These are phyloP conservation scores for Cordyceps cicadae DNA, from an alignment of 2,329 filamentous ascomycete genomes.

Conservation along the genomic window DNA sequence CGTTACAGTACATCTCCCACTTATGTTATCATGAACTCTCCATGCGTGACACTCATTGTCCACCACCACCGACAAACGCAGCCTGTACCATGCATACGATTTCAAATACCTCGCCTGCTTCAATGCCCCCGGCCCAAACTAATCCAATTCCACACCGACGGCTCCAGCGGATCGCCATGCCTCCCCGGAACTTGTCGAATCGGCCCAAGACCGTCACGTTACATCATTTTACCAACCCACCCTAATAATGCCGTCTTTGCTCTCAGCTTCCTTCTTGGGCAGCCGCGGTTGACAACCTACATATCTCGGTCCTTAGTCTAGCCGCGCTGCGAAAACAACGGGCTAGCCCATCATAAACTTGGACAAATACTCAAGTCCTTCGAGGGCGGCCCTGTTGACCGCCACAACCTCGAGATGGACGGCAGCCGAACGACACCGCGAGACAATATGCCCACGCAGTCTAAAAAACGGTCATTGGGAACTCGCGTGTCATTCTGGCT, in stretches of 20 bases:
- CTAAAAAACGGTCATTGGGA: background rate
- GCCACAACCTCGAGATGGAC: background rate
- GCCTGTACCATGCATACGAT: background rate
- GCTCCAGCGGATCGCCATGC: background rate
- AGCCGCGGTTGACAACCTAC: background rate
- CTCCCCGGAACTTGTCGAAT: background rate
- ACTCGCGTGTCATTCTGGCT: background rate
- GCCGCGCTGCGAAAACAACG: background rate
- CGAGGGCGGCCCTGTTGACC: too few relatives aligned
- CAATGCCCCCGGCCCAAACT: background rate
- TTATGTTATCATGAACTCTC: background rate
- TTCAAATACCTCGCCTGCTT: background rate
- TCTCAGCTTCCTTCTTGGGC: background rate
- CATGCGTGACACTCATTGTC: background rate
- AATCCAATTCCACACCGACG: background rate
- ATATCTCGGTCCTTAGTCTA: background rate
- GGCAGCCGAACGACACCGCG: background rate
- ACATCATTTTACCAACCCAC: background rate
- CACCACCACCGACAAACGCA: background rate
- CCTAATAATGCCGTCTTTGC: background rate
- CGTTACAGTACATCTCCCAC: background rate
- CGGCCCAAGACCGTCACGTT: background rate
- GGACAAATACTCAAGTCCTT: background rate
- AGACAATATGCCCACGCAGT: background rate
- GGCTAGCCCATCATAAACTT: background rate